phyloP scores from a whole-genome alignment of 2,329 filamentous ascomycete species.

The Apiospora aurea region DNA sequence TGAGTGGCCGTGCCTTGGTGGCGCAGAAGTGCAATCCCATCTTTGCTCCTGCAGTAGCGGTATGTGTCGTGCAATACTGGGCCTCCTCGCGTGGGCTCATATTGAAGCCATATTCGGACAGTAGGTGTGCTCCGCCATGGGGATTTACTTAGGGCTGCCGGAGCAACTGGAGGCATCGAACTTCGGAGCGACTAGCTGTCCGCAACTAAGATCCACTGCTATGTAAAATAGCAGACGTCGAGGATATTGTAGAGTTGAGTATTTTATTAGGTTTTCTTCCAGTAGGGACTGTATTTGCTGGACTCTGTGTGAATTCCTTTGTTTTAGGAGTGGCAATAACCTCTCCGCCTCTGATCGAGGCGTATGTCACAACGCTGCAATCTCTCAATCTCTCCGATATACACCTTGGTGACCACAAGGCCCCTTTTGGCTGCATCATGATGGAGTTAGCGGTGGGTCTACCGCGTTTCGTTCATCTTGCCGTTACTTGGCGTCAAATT shows the following conservation, averaged over 20 bases:
- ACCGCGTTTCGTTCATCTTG: neutral
- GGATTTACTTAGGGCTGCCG: too few species aligned
- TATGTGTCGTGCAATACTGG: too few species aligned
- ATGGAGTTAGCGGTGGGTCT: neutral
- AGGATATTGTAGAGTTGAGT: too few species aligned
- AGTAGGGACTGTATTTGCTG: neutral
- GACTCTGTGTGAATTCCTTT: neutral
- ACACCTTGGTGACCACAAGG: neutral
- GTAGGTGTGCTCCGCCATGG: too few species aligned
- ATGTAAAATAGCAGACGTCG: neutral
- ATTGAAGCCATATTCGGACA: too few species aligned
- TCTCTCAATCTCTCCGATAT: neutral
- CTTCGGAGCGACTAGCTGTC: too few species aligned
- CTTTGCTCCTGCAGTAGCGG: too few species aligned
- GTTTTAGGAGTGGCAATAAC: neutral
- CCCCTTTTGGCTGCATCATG: neutral
- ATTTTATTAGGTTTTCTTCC: too few species aligned
- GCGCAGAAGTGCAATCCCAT: too few species aligned
- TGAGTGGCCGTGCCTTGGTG: too few species aligned
- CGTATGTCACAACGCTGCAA: neutral
- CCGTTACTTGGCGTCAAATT: neutral
- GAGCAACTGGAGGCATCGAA: too few species aligned
- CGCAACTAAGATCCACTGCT: neutral
- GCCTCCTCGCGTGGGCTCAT: too few species aligned
- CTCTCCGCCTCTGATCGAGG: neutral